Percentiles rank a stretch among this genome's conserved stretches.
Conservation (phyloP, 148 eudicot genomes). For the Camellia granthamiana region DNA sequence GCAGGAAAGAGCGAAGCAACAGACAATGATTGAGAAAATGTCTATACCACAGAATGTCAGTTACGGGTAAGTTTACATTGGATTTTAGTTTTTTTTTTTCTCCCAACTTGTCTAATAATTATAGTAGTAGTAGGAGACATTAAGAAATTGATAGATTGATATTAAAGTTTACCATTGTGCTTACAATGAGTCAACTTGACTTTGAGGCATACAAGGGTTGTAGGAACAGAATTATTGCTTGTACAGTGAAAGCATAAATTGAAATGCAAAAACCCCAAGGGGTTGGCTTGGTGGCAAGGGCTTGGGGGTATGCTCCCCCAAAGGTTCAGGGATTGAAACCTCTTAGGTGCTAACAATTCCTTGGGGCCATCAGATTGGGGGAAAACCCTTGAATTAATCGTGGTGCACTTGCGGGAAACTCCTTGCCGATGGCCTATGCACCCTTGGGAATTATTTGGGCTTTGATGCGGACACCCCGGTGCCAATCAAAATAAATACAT, state of each 20-base stretch:
- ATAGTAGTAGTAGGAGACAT: background rate
- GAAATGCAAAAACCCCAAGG: background rate
- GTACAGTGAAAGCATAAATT: background rate
- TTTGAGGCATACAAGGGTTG: background rate
- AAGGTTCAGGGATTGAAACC: no score
- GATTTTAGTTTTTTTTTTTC: background rate
- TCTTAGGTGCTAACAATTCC: no score
- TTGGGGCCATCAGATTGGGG: no score
- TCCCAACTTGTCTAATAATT: background rate
- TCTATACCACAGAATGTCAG: slow-evolving; percentile 64
- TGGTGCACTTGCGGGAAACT: no score
- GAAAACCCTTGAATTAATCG: no score
- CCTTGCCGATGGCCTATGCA: no score
- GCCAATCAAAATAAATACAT: no score
- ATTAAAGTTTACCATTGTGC: background rate
- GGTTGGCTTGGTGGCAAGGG: no score
- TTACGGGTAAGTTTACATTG: slow-evolving; percentile 55
- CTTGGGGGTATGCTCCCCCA: no score
- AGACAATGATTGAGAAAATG: slow-evolving; percentile 56
- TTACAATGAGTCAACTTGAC: background rate
- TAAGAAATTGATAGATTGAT: background rate
- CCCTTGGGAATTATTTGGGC: no score
- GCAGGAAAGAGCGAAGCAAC: slow-evolving; percentile 73
- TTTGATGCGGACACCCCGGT: no score
- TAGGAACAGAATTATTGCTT: background rate